Evolutionary conservation across 2,329 filamentous ascomycete genomes (phyloP).

Genomic region (Cladosporium sp.): DNA sequence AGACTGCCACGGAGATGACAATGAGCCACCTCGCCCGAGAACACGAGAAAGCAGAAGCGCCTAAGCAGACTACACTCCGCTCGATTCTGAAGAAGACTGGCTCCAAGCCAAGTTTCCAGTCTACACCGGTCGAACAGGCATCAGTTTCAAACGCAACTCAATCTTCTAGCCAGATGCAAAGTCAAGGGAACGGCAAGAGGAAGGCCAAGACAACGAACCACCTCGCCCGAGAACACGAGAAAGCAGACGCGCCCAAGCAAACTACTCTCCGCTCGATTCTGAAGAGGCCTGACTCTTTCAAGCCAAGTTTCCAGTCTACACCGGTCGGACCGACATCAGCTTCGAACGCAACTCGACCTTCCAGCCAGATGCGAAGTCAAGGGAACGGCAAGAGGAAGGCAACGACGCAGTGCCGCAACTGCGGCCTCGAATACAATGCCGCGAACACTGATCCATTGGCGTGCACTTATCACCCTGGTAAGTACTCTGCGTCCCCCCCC

Average conservation of each 20-base stretch:
- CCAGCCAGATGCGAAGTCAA: background rate
- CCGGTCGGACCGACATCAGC: background rate
- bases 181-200: too few relatives aligned
- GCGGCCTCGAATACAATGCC: background rate
- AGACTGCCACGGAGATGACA: background rate
- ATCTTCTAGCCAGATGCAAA: too few relatives aligned
- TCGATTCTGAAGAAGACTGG: constrained; percentile 4
- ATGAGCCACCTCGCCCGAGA: background rate
- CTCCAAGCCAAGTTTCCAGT: background rate
- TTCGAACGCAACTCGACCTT: background rate
- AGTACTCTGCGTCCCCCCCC: background rate
- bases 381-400: background rate
- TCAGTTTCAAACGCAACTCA: background rate
- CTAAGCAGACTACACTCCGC: background rate
- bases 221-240: background rate
- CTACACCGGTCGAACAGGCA: background rate
- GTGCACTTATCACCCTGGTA: constrained; percentile 8
- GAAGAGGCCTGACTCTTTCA: background rate
- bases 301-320: background rate
- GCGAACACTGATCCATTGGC: background rate
- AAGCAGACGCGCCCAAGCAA: background rate
- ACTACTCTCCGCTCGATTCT: background rate
- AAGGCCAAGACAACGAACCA: background rate
- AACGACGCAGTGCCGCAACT: constrained; percentile 9
- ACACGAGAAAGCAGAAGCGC: background rate